phyloP scores from a whole-genome alignment of 1,139 yeast genomes.

The Arxiozyma bovina region DNA sequence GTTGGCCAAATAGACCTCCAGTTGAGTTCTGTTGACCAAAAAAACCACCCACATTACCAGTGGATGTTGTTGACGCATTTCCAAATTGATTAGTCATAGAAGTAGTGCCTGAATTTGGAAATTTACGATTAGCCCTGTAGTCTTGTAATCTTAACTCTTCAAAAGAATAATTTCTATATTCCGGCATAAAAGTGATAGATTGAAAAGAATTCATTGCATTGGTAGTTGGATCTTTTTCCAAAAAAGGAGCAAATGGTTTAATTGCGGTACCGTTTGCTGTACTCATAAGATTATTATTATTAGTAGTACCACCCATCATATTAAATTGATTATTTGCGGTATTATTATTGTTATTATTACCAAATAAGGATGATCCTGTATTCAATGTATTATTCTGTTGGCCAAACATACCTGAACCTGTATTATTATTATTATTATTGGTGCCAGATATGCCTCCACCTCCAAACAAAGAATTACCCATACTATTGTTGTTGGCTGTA shows the following conservation, averaged over 20 bases:
- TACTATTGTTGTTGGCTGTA: constrained; percentile 18
- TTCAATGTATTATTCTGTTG: constrained; percentile 23
- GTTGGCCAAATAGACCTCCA: constrained; percentile 29
- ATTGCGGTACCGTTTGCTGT: constrained; percentile 63
- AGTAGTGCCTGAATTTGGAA: constrained; percentile 20
- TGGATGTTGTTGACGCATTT: constrained; percentile 6
- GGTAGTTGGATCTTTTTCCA: constrained; percentile 66
- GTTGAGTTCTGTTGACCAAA: constrained; percentile 26
- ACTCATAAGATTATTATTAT: constrained; percentile 26
- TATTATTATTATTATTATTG: constrained; percentile 18
- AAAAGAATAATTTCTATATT: constrained; percentile 67
- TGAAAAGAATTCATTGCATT: constrained; percentile 56
- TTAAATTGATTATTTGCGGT: constrained; percentile 3
- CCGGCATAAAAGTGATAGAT: constrained; percentile 82
- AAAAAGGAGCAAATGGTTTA: constrained; percentile 54
- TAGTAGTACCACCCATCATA: constrained; percentile 51
- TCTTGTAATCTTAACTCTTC: constrained; percentile 89
- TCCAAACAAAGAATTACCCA: constrained; percentile 38
- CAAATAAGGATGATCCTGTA: constrained; percentile 9
- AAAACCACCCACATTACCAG: constrained; percentile 13
- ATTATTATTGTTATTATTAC: constrained; percentile 1
- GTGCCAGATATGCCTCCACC: neutral
- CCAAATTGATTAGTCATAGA: constrained; percentile 11
- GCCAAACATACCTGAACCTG: constrained; percentile 19
- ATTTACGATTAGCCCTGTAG: constrained; percentile 63